phyloP scores from a whole-genome alignment of 768 basidiomycete species.

The Russula sp. region DNA sequence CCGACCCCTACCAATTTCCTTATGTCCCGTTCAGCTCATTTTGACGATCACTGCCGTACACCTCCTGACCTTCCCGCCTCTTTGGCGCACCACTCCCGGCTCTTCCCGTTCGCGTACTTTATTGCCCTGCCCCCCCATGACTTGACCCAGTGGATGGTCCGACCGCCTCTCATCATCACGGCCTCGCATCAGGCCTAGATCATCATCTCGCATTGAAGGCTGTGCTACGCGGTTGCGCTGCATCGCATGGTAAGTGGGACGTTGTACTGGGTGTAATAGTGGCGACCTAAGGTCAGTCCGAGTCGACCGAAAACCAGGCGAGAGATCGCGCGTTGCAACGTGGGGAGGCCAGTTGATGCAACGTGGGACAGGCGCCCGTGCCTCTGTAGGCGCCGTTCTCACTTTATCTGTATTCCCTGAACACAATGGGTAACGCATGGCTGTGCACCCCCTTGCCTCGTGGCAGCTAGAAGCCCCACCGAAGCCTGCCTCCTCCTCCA shows the following conservation, averaged over 20 bases:
- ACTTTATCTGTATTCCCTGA: background rate
- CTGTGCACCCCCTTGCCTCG: background rate
- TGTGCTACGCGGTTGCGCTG: background rate
- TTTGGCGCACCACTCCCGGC: constrained; percentile 1
- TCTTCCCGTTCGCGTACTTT: background rate
- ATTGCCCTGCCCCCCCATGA: constrained; percentile 1
- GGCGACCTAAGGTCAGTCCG: background rate
- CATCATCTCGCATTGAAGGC: no score
- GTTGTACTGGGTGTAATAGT: background rate
- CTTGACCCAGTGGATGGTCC: constrained; percentile 1
- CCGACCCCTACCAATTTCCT: constrained; percentile 2
- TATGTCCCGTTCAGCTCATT: constrained; percentile 3
- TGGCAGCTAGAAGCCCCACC: constrained; percentile 4
- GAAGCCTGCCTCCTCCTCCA: background rate
- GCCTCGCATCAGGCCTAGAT: background rate
- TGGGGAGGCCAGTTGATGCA: background rate
- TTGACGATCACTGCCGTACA: constrained; percentile 7
- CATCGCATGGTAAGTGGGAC: background rate
- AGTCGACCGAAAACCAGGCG: background rate
- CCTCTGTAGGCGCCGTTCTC: background rate
- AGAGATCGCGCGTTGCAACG: background rate
- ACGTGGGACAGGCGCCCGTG: background rate
- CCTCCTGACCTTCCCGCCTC: constrained; percentile 9
- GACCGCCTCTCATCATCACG: background rate
- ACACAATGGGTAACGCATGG: background rate